Evolutionary conservation across 108 stramenopile species (phyloP).

Genomic region (Cyclostephanos tholiformis): DNA sequence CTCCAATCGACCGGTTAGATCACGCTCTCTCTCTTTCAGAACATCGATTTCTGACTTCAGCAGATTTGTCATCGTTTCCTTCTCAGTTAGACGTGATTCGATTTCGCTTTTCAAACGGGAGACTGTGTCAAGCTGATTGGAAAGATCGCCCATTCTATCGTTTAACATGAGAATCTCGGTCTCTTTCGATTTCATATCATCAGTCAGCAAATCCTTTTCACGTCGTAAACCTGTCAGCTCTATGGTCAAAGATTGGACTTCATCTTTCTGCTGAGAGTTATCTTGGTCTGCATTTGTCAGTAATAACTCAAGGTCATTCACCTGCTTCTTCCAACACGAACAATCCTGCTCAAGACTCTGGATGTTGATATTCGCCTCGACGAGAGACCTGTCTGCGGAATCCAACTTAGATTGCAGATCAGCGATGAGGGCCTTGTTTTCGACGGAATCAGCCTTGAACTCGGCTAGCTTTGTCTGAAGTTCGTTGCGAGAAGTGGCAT

Average conservation of each 20-base stretch:
- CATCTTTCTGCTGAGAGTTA: neutral
- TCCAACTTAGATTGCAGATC: conserved; percentile 32
- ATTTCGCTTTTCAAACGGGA: neutral
- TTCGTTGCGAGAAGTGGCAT: neutral
- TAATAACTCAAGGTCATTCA: conserved; percentile 5
- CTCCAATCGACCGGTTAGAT: neutral
- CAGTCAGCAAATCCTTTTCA: neutral
- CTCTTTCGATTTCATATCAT: neutral
- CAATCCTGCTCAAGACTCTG: conserved; percentile 17
- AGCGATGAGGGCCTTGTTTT: conserved; percentile 10
- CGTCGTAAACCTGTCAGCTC: neutral
- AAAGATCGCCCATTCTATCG: neutral
- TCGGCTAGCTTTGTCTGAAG: neutral
- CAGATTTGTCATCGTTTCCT: neutral
- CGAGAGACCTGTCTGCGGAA: conserved; percentile 23
- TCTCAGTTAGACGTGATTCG: neutral
- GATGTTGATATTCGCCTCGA: conserved; percentile 24
- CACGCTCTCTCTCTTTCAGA: neutral
- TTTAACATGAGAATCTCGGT: neutral
- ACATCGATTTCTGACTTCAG: neutral
- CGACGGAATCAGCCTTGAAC: conserved; percentile 1
- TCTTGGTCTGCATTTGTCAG: neutral
- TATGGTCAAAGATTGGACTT: neutral
- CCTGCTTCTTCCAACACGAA: conserved; percentile 14
- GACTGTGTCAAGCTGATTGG: neutral